A percentile compares a stretch with the other conserved stretches of the same genome.
These are phyloP conservation scores for Lentinula sp. DNA, from an alignment of 768 basidiomycete genomes.

Conservation along the genomic window DNA sequence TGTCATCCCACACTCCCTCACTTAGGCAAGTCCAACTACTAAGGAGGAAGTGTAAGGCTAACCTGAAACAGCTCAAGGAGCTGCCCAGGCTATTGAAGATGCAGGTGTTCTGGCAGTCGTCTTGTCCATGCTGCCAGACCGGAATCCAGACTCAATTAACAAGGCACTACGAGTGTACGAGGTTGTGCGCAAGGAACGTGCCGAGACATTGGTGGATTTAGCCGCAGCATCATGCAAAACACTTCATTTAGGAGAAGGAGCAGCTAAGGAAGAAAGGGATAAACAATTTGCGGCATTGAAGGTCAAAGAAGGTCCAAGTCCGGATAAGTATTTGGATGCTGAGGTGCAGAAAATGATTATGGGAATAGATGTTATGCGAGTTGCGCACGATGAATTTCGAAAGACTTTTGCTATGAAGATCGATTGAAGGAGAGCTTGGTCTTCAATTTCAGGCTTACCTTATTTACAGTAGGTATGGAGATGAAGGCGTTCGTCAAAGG, in stretches of 20 bases:
- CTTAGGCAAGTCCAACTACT: neutral
- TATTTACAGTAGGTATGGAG: too few species aligned
- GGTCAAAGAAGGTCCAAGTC: conserved; percentile 14
- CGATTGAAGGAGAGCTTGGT: neutral
- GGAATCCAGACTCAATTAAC: conserved; percentile 3
- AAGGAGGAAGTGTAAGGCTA: too few species aligned
- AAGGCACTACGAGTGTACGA: conserved; percentile 15
- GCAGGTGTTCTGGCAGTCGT: conserved; percentile 25
- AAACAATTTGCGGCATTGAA: conserved; percentile 13
- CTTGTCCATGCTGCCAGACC: conserved; percentile 14
- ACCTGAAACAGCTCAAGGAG: conserved; percentile 20
- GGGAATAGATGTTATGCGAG: conserved; percentile 14
- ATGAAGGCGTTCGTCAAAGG: too few species aligned
- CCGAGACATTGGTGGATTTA: conserved; percentile 14
- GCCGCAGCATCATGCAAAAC: conserved; percentile 13
- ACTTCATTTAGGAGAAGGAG: conserved; percentile 12
- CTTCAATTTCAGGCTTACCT: too few species aligned
- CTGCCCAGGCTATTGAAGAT: conserved; percentile 36
- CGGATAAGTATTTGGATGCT: conserved; percentile 15
- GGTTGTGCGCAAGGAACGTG: conserved; percentile 15
- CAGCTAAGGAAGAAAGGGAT: conserved; percentile 14
- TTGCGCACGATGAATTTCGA: conserved; percentile 9
- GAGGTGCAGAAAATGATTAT: conserved; percentile 17
- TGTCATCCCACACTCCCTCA: conserved; percentile 22
- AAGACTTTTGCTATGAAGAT: neutral